phyloP scores from a whole-genome alignment of 1,139 yeast species.

The Saccharomycopsis hybrid region DNA sequence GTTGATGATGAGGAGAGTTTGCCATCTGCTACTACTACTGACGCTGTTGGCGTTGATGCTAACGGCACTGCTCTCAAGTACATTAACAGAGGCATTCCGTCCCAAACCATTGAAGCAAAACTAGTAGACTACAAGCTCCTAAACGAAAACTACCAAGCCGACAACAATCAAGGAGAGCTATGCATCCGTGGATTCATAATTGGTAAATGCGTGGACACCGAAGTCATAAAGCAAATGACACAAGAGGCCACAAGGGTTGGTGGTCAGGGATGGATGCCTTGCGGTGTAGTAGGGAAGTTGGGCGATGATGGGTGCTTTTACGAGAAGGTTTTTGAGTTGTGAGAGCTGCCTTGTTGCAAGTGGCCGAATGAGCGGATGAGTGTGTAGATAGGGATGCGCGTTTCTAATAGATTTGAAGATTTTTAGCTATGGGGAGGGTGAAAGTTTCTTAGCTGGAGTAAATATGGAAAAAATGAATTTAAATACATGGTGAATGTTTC shows the following conservation, averaged over 20 bases:
- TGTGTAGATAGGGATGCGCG: no score
- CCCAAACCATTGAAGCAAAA: conserved; percentile 39
- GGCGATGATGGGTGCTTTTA: conserved; percentile 74
- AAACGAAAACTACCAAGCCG: conserved; percentile 20
- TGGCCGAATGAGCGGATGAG: no score
- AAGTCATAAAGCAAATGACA: conserved; percentile 27
- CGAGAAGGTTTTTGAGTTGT: conserved; percentile 24
- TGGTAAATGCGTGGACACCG: conserved; percentile 40
- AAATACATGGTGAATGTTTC: no score
- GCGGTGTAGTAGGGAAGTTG: conserved; percentile 51
- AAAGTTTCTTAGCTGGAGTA: no score
- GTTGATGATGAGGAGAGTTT: conserved; percentile 39
- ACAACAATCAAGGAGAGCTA: conserved; percentile 42
- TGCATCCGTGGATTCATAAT: conserved; percentile 60
- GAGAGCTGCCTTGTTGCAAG: neutral
- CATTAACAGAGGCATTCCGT: conserved; percentile 37
- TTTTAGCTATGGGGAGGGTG: no score
- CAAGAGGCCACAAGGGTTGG: conserved; percentile 30
- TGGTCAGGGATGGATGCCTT: conserved; percentile 53
- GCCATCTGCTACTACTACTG: conserved; percentile 33
- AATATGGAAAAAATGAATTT: no score
- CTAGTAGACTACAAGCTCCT: conserved; percentile 17
- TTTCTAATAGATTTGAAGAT: no score
- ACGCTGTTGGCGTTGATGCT: conserved; percentile 22
- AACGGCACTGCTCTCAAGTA: conserved; percentile 17